phyloP scores from a whole-genome alignment of 2,329 filamentous ascomycete genomes.

The Arthrobotrys entomopaga region DNA sequence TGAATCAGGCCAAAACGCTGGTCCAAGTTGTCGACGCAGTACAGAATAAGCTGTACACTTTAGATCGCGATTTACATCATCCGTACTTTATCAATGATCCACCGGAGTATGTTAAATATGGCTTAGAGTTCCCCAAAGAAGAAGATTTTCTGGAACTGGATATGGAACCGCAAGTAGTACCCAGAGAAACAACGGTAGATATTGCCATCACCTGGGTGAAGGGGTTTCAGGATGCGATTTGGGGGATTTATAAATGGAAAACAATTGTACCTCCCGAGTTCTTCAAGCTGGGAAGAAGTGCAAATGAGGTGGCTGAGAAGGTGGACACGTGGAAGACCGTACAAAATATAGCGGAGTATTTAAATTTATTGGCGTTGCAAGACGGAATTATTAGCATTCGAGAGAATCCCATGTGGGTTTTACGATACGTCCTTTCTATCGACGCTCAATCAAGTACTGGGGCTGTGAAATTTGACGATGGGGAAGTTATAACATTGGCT shows the following conservation, averaged over 20 bases:
- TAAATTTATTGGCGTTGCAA: too few relatives aligned
- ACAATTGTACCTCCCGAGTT: neutral
- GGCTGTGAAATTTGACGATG: neutral
- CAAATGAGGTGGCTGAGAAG: neutral
- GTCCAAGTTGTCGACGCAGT: neutral
- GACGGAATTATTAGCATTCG: too few relatives aligned
- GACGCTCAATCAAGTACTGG: neutral
- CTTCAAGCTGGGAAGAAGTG: neutral
- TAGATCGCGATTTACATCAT: neutral
- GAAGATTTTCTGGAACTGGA: neutral
- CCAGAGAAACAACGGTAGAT: neutral
- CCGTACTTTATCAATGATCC: neutral
- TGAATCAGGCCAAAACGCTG: neutral
- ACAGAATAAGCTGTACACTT: neutral
- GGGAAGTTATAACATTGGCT: neutral
- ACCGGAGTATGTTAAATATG: neutral
- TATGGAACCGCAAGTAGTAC: neutral
- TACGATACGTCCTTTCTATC: too few relatives aligned
- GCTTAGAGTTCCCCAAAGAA: neutral
- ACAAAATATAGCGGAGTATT: neutral
- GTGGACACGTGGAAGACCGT: neutral
- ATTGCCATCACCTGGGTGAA: neutral
- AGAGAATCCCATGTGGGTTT: too few relatives aligned
- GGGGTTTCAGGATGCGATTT: neutral
- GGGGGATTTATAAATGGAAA: conserved; percentile 1